A percentile compares a stretch with the other conserved stretches of the same genome.
Conservation (phyloP, 2,329 filamentous ascomycete genomes). For the Bipolaris sorokiniana region DNA sequence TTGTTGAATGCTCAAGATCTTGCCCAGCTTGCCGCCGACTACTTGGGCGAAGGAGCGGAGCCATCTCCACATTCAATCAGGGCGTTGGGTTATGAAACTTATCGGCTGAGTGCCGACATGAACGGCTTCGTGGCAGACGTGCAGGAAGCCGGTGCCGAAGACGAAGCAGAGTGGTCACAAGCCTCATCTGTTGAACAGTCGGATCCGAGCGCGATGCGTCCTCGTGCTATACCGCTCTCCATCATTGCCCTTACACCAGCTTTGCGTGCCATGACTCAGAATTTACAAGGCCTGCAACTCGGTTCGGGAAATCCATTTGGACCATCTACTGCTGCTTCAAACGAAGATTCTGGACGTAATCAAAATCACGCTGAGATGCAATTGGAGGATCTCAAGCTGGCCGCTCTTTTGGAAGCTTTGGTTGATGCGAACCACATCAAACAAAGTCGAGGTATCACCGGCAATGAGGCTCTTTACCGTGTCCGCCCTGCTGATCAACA, state of each 20-base stretch:
- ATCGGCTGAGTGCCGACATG: conserved; percentile 48
- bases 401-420: conserved; percentile 41
- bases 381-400: conserved; percentile 47
- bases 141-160: conserved; percentile 41
- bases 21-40: conserved; percentile 71
- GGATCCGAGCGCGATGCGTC: conserved; percentile 17
- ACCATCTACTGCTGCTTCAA: conserved; percentile 12
- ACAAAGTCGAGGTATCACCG: conserved; percentile 25
- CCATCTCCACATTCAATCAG: conserved; percentile 56
- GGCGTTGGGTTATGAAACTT: conserved; percentile 63
- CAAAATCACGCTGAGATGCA: conserved; percentile 41
- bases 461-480: conserved; percentile 4
- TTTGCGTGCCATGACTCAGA: conserved; percentile 27
- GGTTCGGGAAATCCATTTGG: conserved; percentile 19
- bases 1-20: conserved; percentile 72
- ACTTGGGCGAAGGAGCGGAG: conserved; percentile 68
- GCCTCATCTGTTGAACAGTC: conserved; percentile 21
- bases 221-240: conserved; percentile 21
- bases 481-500: conserved; percentile 2
- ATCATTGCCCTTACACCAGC: conserved; percentile 28
- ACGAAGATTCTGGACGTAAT: conserved; percentile 24
- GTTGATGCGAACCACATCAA: conserved; percentile 44
- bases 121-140: conserved; percentile 33
- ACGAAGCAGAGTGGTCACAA: conserved; percentile 44
- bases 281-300: conserved; percentile 21